phyloP scores from a whole-genome alignment of 2,329 filamentous ascomycete species.

The Diaporthe sp. region DNA sequence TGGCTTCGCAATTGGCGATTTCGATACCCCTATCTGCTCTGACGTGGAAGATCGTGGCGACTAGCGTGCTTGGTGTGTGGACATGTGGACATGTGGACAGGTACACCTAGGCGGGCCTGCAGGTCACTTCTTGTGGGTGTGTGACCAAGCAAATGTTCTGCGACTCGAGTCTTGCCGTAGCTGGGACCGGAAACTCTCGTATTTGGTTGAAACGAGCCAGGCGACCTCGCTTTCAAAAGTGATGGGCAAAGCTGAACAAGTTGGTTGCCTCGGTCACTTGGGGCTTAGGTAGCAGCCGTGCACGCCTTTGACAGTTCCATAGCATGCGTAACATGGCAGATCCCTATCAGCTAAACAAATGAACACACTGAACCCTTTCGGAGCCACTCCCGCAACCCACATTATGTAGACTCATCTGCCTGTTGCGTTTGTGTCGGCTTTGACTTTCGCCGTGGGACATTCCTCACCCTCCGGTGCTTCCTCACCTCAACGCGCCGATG shows the following conservation, averaged over 20 bases:
- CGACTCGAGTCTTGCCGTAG: neutral
- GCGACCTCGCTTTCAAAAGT: neutral
- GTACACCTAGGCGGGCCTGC: too few species aligned
- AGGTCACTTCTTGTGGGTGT: neutral
- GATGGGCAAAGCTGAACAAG: neutral
- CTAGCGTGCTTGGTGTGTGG: neutral
- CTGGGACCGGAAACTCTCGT: too few species aligned
- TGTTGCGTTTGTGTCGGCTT: slow-evolving; percentile 18
- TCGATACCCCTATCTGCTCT: neutral
- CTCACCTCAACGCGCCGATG: slow-evolving; percentile 69
- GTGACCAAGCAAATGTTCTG: neutral
- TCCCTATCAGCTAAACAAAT: neutral
- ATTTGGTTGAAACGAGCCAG: neutral
- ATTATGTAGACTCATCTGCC: neutral
- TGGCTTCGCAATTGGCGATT: neutral
- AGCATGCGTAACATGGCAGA: neutral
- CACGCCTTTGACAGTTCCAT: neutral
- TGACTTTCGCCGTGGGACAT: slow-evolving; percentile 45
- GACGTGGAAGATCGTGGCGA: neutral
- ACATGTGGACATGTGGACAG: neutral
- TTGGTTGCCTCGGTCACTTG: neutral
- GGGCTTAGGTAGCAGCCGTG: neutral
- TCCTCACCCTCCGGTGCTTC: slow-evolving; percentile 64
- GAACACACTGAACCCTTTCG: neutral
- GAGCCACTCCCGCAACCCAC: neutral